Conservation (phyloP, 805 yeast genomes). For the Candida anglica region DNA sequence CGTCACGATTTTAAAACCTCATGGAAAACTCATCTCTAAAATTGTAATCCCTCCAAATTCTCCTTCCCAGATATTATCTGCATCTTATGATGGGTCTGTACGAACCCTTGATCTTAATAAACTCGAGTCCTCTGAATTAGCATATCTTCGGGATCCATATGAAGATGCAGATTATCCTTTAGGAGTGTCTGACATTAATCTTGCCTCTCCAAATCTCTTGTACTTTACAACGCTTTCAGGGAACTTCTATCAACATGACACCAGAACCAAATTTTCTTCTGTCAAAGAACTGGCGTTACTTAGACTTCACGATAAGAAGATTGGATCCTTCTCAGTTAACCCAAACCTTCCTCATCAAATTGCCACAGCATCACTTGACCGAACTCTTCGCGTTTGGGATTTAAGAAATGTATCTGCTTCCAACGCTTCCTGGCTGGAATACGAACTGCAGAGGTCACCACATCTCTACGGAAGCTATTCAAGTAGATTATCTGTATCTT, state of each 20-base stretch:
- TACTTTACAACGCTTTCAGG: constrained; percentile 80
- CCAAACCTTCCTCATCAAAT: constrained; percentile 63
- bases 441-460: constrained; percentile 40
- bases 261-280: constrained; percentile 43
- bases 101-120: constrained; percentile 65
- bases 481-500: constrained; percentile 77
- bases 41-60: constrained; percentile 50
- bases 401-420: constrained; percentile 50
- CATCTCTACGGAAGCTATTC: constrained; percentile 56
- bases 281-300: constrained; percentile 27
- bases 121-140: constrained; percentile 51
- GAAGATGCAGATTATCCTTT: constrained; percentile 35
- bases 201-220: constrained; percentile 48
- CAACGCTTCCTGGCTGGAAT: constrained; percentile 51
- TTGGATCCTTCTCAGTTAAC: constrained; percentile 82
- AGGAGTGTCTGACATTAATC: constrained; percentile 75
- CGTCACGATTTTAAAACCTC: constrained; percentile 65
- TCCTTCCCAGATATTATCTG: constrained; percentile 56
- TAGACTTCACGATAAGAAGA: constrained; percentile 82
- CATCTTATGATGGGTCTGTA: constrained; percentile 87
- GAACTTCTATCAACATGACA: constrained; percentile 69
- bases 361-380: constrained; percentile 86
- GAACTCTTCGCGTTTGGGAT: constrained; percentile 87
- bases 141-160: constrained; percentile 45
- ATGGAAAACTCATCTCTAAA: constrained; percentile 68